phyloP scores from a whole-genome alignment of 805 yeast species.

The Yarrowia osloensis region DNA sequence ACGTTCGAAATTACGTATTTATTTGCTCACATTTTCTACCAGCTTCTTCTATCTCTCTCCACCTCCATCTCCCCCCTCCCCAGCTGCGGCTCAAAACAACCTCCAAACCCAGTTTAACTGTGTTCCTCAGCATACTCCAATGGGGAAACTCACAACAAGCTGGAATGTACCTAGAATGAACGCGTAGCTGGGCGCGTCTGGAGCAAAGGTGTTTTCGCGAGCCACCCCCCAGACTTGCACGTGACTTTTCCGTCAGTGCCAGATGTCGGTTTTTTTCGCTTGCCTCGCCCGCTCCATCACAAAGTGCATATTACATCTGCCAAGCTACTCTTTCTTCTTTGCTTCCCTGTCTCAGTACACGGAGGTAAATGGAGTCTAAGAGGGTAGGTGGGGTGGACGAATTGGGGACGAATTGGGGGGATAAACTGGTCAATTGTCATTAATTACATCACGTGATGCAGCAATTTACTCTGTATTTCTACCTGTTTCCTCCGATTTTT shows the following conservation, averaged over 20 bases:
- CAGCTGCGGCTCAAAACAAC: background rate
- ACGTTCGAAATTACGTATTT: no score
- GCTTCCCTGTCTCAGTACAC: constrained; percentile 3
- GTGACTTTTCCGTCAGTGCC: no score
- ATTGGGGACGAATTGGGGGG: no score
- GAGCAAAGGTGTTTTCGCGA: no score
- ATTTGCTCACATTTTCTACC: no score
- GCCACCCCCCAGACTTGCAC: no score
- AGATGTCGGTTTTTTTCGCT: no score
- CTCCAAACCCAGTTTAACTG: background rate
- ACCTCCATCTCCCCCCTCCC: background rate
- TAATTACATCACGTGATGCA: no score
- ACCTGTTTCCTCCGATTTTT: background rate
- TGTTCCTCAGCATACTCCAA: background rate
- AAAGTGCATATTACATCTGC: background rate
- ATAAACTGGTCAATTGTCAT: no score
- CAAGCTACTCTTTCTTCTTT: background rate
- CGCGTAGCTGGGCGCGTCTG: background rate
- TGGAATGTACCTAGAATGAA: background rate
- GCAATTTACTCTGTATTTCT: no score
- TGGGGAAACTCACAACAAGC: constrained; percentile 21
- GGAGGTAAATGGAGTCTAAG: background rate
- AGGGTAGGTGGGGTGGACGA: no score
- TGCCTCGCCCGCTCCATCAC: background rate
- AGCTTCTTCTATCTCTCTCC: no score